A percentile compares a stretch with the other conserved stretches of the same genome.
Evolutionary conservation across 202 grass and related monocot genomes (phyloP).

Genomic region (Setaria italica): DNA sequence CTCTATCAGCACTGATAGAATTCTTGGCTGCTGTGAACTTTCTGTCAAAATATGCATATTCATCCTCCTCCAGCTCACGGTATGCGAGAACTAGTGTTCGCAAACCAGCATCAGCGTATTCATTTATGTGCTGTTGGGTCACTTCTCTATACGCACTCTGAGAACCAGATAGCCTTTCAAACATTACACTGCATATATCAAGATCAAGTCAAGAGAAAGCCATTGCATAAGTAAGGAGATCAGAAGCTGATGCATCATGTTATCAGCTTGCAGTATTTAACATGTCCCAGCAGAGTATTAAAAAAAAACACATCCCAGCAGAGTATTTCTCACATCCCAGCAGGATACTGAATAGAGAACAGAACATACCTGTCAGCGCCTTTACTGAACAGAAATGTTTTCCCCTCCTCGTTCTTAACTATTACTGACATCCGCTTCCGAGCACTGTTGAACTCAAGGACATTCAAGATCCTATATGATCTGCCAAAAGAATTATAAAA

Average conservation of each 20-base stretch:
- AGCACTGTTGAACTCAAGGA: conserved; percentile 76
- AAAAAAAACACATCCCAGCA: too few relatives aligned
- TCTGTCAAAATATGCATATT: conserved; percentile 66
- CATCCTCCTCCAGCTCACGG: conserved; percentile 68
- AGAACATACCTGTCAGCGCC: conserved; percentile 70
- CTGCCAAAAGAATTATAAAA: conserved; percentile 38
- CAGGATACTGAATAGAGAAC: background rate
- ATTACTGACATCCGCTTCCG: conserved; percentile 79
- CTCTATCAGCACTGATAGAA: conserved; percentile 66
- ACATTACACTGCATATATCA: conserved; percentile 74
- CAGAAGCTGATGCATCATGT: background rate
- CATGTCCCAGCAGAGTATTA: too few relatives aligned
- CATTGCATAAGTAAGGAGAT: conserved; percentile 1
- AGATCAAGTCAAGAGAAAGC: conserved; percentile 36
- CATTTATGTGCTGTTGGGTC: conserved; percentile 80
- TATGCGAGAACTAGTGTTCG: conserved; percentile 86
- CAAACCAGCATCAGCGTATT: conserved; percentile 87
- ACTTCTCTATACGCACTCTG: conserved; percentile 55
- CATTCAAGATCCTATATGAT: conserved; percentile 60
- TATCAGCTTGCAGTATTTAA: conserved; percentile 6
- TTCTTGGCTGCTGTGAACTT: conserved; percentile 79
- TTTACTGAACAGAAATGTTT: conserved; percentile 63
- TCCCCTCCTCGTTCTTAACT: conserved; percentile 63
- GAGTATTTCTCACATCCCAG: too few relatives aligned
- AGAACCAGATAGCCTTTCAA: conserved; percentile 72